phyloP scores from a whole-genome alignment of 2,329 filamentous ascomycete species.

The Elsinoe australis region DNA sequence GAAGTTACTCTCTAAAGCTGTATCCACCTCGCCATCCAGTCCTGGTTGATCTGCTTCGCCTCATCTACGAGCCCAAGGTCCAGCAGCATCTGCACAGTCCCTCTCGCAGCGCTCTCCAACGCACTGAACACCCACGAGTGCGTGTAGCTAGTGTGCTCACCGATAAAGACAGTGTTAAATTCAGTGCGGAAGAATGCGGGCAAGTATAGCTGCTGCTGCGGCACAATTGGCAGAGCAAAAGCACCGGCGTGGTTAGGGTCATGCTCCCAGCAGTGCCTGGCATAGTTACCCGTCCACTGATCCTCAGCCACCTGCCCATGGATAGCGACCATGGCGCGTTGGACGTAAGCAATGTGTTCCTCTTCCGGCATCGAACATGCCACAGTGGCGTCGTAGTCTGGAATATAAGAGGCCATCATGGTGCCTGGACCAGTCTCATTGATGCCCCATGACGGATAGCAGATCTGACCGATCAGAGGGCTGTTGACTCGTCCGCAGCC shows the following conservation, averaged over 20 bases:
- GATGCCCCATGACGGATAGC: constrained; percentile 60
- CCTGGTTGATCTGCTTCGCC: constrained; percentile 55
- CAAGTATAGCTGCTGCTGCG: constrained; percentile 62
- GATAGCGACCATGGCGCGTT: constrained; percentile 59
- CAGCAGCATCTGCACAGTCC: constrained; percentile 56
- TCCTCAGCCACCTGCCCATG: constrained; percentile 54
- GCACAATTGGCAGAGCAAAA: constrained; percentile 53
- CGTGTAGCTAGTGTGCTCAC: constrained; percentile 45
- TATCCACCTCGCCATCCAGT: constrained; percentile 65
- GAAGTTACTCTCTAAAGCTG: neutral
- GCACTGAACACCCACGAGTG: constrained; percentile 64
- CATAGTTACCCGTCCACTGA: constrained; percentile 58
- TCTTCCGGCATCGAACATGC: constrained; percentile 46
- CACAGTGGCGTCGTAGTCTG: constrained; percentile 40
- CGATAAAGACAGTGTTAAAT: constrained; percentile 58
- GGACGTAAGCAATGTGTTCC: constrained; percentile 56
- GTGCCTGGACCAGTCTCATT: constrained; percentile 56
- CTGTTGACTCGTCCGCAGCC: constrained; percentile 56
- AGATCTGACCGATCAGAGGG: constrained; percentile 53
- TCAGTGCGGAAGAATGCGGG: constrained; percentile 67
- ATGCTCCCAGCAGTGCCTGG: constrained; percentile 57
- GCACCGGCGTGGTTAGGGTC: constrained; percentile 55
- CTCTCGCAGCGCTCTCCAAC: constrained; percentile 59
- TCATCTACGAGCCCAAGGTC: constrained; percentile 61
- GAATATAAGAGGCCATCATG: constrained; percentile 53